phyloP scores from a whole-genome alignment of 192 early-diverging fungal genomes.

The Backusella westeae region DNA sequence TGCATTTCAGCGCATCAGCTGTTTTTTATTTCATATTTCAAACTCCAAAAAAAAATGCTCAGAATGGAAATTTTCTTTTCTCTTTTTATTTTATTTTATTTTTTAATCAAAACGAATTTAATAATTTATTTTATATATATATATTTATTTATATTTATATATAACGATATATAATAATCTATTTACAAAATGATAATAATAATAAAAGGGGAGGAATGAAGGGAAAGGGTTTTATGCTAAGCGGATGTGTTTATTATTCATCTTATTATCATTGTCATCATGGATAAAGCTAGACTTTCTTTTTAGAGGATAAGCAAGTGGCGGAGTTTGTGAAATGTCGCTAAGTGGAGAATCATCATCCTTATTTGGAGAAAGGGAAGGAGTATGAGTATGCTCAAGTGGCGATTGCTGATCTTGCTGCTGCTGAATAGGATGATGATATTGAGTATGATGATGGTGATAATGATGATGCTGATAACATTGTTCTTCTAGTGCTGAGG shows the following conservation, averaged over 20 bases:
- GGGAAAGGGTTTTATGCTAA: not conserved
- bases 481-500: not conserved
- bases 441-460: not conserved
- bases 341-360: not conserved
- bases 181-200: not conserved
- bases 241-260: not conserved
- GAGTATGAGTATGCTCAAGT: not conserved
- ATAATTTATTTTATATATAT: not conserved
- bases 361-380: not conserved
- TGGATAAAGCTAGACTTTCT: not conserved
- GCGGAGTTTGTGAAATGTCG: not conserved
- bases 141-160: not conserved
- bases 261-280: not conserved
- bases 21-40: not conserved
- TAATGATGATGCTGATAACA: not conserved
- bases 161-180: not conserved
- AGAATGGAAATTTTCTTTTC: not conserved
- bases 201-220: not conserved
- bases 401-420: not conserved
- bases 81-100: not conserved
- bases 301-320: not conserved
- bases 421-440: not conserved
- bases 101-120: not conserved
- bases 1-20: not conserved
- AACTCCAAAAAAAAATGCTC: not conserved